Base-by-base conservation (phyloP, 495 filamentous ascomycete species). In the Aspergillus sclerotioniger region DNA sequence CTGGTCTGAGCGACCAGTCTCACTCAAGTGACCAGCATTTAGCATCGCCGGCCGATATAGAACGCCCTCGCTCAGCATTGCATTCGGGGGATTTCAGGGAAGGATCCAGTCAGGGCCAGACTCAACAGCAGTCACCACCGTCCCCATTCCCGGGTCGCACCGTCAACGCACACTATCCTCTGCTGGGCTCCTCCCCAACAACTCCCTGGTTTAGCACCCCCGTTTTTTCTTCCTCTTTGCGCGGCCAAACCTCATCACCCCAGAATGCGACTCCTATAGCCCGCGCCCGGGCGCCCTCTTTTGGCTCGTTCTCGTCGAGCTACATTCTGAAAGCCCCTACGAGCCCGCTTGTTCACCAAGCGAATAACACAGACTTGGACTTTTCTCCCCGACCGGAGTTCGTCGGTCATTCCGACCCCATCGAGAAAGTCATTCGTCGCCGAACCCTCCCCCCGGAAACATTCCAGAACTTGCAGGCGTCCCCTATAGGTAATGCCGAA, bases 261-360 rank as follows among this genome's bases (percentile, higher is more conserved):
- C 64, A 67, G 15, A 16, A 57, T 33, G 45, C 47, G 32, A 37
- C 63, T 15, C 53, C 60, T 32, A 35, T 63, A 63, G 59, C 59
- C 41, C 70, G 75, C 28, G 64, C 74, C 6, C 65, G 82, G 63
- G 77, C 87, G 39, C 84, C 87, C 13, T 91, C 90, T 0, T 62
- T 92, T 4, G 87, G 87, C 8, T 88, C 88, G 3, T 90, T 89
- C 15, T 88, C 90, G 0, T 90, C 89, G 2, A 92, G 85, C 60
- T 96, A 96, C 70, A 78, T 90, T 17, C 85, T 94, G 44, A 90
- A 92, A 68, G 83, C 89, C 3, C 93, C 94, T 6, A 98, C 94
- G 10, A 98, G 92, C 58, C 95, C 94, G 17, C 76, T 98, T 20
- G 91, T 93, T 3, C 85, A 97, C 64, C 91, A 91, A 58, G 90